Conservation (phyloP, 225 moss, liverwort and hornwort species). For the Ulota crispa region DNA sequence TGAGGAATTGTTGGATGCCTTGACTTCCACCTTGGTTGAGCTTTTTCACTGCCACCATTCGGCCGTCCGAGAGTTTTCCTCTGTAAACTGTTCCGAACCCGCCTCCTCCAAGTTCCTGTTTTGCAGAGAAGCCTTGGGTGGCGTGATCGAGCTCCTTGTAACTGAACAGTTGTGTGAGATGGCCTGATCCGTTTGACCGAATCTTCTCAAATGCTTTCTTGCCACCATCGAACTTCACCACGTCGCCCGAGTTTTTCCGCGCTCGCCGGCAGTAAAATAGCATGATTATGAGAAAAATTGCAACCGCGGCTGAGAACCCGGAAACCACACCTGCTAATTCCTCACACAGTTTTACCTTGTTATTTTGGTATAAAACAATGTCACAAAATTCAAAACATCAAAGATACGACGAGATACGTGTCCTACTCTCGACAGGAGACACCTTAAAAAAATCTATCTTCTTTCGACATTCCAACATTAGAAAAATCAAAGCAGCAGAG, state of each 20-base stretch:
- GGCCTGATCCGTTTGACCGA: slow-evolving; percentile 38
- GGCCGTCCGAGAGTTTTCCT: slow-evolving; percentile 62
- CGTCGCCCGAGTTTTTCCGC: slow-evolving; percentile 4
- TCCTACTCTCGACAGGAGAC: neutral
- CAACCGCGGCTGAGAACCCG: slow-evolving; percentile 23
- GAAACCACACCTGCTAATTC: slow-evolving; percentile 24
- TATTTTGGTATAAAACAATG: neutral
- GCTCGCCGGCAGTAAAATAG: slow-evolving; percentile 37
- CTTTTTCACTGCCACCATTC: slow-evolving; percentile 86
- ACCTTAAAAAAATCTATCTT: neutral
- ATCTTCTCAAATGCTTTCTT: slow-evolving; percentile 51
- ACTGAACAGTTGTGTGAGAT: slow-evolving; percentile 53
- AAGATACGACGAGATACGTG: too few relatives aligned
- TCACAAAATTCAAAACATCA: neutral
- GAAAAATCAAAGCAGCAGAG: neutral
- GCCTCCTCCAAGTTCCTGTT: slow-evolving; percentile 73
- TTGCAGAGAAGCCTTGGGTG: slow-evolving; percentile 58
- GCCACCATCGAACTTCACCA: slow-evolving; percentile 33
- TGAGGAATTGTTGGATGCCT: slow-evolving; percentile 65
- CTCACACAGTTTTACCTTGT: neutral
- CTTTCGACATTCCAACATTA: neutral
- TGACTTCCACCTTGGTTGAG: slow-evolving; percentile 74
- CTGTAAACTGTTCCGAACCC: slow-evolving; percentile 82
- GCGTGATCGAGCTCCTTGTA: slow-evolving; percentile 77
- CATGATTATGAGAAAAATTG: slow-evolving; percentile 21